Base-by-base conservation (phyloP, 1,139 yeast species). In the Geotrichum europaeum region DNA sequence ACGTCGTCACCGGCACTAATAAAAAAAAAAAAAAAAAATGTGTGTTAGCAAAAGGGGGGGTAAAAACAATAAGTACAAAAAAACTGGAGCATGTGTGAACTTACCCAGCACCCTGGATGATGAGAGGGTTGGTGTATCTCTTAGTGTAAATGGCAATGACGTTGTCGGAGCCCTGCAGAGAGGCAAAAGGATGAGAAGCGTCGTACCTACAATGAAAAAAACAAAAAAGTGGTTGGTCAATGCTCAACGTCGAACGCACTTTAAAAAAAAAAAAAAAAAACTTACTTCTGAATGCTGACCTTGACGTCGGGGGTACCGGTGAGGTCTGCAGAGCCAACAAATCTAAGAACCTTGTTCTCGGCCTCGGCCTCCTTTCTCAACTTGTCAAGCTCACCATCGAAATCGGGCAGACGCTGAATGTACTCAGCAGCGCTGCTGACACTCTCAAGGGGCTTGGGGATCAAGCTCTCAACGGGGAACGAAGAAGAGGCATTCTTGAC, bases 151-250 rank as follows among this genome's bases (percentile, higher is more conserved):
- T 88, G 22, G 97, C 85, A 64, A 95, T 88, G 63, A 95, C 97
- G 72, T 95, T 95, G 74, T 94, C 98, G 65, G 97, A 88, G 56
- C 98, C 98, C 78, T 89, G 88, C 73, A 95, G 82, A 3, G 96
- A 82, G 53, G 99, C 98, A 73, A 94, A 95, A 60, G 99, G 98
- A 73, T 94, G 99, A 66, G 95, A 87, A 63, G 82, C 81, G 63
- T 85, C 89, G 65, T 75, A 77, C 50, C 56, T 59, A 28, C n/a
- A 15, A 15, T n/a, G 18, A 28, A 40, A 40, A 28, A 28, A 13
- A 36, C 7, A 36, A 36, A 28, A 28, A 28, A 25, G 12, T 15
- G 51, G 34, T 25, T 25, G 20, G 32, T 28, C 12, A 15, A 9
- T 20, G n/a, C n/a, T 49, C 2, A 28, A 28, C 5, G 9, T 28